These are phyloP conservation scores for Acanthamoeba sp. DNA, from an alignment of 208 protist species.

Conservation along the genomic window DNA sequence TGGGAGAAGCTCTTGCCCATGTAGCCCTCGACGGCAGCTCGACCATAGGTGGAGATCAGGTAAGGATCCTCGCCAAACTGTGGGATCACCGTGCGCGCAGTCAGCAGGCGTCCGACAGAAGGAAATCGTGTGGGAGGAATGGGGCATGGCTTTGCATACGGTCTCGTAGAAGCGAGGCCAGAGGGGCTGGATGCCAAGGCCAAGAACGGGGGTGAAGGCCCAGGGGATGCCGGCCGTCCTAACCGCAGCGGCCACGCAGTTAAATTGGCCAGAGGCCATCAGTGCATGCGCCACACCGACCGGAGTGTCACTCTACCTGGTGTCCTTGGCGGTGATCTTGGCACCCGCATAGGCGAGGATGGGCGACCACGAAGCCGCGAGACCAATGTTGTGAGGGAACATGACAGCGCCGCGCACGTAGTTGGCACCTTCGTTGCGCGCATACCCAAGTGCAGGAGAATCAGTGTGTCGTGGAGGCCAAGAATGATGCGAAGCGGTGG, in stretches of 20 bases:
- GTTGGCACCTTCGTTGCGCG: background rate
- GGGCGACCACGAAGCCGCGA: conserved; percentile 77
- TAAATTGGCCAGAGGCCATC: too few relatives aligned
- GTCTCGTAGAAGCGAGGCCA: conserved; percentile 83
- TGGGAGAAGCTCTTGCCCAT: conserved; percentile 47
- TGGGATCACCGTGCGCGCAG: background rate
- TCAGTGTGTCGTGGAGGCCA: background rate
- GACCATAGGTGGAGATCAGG: conserved; percentile 61
- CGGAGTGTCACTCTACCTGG: too few relatives aligned
- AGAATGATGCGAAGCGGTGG: background rate
- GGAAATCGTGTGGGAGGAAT: background rate
- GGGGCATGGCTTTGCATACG: background rate
- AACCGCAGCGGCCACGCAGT: too few relatives aligned
- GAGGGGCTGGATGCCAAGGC: conserved; percentile 79
- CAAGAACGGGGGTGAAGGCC: conserved; percentile 81
- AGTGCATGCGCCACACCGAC: too few relatives aligned
- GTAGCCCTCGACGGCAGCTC: conserved; percentile 65
- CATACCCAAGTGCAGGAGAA: too few relatives aligned
- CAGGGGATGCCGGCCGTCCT: conserved; percentile 80
- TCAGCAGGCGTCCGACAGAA: too few relatives aligned
- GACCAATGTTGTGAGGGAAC: conserved; percentile 80
- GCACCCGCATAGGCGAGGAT: background rate
- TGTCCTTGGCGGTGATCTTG: conserved; percentile 79
- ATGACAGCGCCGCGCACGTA: conserved; percentile 66
- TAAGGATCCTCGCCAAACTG: conserved; percentile 83